Percentiles rank a stretch among this genome's conserved stretches.
Evolutionary conservation across 768 basidiomycete genomes (phyloP).

Genomic region (Russula ochroleuca): DNA sequence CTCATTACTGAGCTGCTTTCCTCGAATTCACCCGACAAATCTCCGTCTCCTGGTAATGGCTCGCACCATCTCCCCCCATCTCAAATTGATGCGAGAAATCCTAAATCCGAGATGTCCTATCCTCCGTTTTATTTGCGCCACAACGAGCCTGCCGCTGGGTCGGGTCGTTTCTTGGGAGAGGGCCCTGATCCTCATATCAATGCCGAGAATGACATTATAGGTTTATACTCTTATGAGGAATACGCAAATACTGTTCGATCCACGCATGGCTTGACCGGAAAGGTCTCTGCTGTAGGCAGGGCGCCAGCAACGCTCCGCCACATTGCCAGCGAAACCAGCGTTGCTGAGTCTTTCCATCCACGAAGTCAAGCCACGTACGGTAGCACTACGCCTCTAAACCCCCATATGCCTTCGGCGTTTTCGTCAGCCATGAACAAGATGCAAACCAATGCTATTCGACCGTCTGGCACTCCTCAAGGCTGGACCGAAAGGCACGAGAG

Average conservation of each 20-base stretch:
- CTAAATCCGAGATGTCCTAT: slow-evolving; percentile 54
- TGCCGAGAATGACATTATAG: slow-evolving; percentile 16
- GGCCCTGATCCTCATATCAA: not conserved
- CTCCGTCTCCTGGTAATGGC: slow-evolving; percentile 24
- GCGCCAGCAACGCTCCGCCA: slow-evolving; percentile 35
- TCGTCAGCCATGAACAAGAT: not conserved
- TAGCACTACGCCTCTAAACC: slow-evolving; percentile 18
- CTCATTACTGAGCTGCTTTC: slow-evolving; percentile 56
- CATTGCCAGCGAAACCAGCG: slow-evolving; percentile 16
- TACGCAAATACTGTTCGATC: not conserved
- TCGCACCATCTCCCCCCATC: slow-evolving; percentile 34
- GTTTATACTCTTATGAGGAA: slow-evolving; percentile 19
- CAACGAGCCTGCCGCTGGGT: slow-evolving; percentile 26
- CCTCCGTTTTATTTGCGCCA: slow-evolving; percentile 32
- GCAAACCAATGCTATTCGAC: not conserved
- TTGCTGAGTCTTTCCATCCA: slow-evolving; percentile 2
- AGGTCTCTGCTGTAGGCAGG: slow-evolving; percentile 35
- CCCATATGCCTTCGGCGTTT: slow-evolving; percentile 3
- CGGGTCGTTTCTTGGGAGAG: slow-evolving; percentile 22
- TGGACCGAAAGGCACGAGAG: slow-evolving; percentile 5
- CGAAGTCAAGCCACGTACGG: slow-evolving; percentile 13
- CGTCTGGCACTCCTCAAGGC: not conserved
- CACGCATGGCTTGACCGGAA: slow-evolving; percentile 28
- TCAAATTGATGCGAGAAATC: slow-evolving; percentile 25
- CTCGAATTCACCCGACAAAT: slow-evolving; percentile 12